Conservation (phyloP, 169 alveolate species). For the Neospora caninum region DNA sequence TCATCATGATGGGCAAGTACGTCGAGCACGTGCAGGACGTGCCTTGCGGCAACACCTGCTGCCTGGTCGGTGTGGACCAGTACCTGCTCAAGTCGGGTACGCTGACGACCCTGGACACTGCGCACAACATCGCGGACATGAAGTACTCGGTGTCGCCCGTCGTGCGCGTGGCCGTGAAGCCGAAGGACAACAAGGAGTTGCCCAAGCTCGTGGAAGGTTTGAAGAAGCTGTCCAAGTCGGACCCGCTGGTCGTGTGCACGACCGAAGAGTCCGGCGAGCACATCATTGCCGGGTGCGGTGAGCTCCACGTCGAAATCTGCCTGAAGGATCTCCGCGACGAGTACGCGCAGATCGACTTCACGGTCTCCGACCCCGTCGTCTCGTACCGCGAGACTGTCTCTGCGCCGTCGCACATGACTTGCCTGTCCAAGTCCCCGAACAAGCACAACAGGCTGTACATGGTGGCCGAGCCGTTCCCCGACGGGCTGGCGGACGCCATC, state of each 20-base stretch:
- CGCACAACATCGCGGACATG: slow-evolving; percentile 98
- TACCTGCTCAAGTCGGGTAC: slow-evolving; percentile 97
- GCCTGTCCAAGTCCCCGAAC: slow-evolving; percentile 99
- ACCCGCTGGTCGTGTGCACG: slow-evolving; percentile 97
- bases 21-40: slow-evolving; percentile 96
- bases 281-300: slow-evolving; percentile 99
- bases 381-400: slow-evolving; percentile 99
- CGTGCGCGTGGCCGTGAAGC: slow-evolving; percentile 99
- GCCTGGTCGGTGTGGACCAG: slow-evolving; percentile 99
- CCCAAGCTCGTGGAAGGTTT: slow-evolving; percentile 99
- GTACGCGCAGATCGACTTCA: slow-evolving; percentile 98
- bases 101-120: slow-evolving; percentile 95
- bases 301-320: slow-evolving; percentile 98
- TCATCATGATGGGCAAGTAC: slow-evolving; percentile 98
- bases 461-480: slow-evolving; percentile 97
- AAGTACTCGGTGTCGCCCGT: slow-evolving; percentile 99
- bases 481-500: slow-evolving; percentile 95
- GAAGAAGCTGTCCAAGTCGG: slow-evolving; percentile 97
- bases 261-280: slow-evolving; percentile 99
- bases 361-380: slow-evolving; percentile 98
- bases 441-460: slow-evolving; percentile 98
- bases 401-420: slow-evolving; percentile 90
- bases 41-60: slow-evolving; percentile 99
- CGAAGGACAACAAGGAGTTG: slow-evolving; percentile 97
- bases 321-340: slow-evolving; percentile 98